Evolutionary conservation across 2,329 filamentous ascomycete species (phyloP).

Genomic region (Phoma herbarum): DNA sequence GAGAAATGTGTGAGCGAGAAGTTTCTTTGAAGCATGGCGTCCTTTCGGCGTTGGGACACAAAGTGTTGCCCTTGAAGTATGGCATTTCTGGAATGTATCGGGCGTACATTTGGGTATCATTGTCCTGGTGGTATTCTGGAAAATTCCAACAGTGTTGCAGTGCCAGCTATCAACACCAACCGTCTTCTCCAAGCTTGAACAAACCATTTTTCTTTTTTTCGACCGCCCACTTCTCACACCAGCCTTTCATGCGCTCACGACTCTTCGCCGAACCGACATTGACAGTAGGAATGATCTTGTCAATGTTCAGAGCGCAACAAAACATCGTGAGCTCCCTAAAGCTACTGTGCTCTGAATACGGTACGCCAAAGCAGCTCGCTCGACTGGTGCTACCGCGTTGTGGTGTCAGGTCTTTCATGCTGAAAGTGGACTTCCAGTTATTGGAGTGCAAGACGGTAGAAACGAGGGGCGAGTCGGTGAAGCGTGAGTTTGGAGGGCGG

Average conservation of each 20-base stretch:
- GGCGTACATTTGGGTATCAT: too few species aligned
- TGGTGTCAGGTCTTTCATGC: constrained; percentile 74
- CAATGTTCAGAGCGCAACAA: constrained; percentile 84
- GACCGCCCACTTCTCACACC: constrained; percentile 70
- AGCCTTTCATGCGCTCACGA: constrained; percentile 71
- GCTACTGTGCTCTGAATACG: constrained; percentile 94
- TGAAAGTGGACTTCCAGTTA: constrained; percentile 80
- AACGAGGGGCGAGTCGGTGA: constrained; percentile 70
- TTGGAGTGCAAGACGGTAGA: constrained; percentile 70
- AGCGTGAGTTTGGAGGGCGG: constrained; percentile 71
- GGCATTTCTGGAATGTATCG: too few species aligned
- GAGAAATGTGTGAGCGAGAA: too few species aligned
- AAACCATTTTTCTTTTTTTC: constrained; percentile 71
- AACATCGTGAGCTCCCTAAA: constrained; percentile 96
- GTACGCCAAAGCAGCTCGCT: constrained; percentile 89
- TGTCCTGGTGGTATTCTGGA: too few species aligned
- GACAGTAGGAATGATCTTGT: constrained; percentile 91
- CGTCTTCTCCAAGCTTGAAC: constrained; percentile 51
- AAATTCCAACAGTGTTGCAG: too few species aligned
- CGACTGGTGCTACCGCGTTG: constrained; percentile 85
- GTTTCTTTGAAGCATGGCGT: too few species aligned
- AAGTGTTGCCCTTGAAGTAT: too few species aligned
- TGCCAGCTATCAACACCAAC: constrained; percentile 24
- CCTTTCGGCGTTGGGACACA: too few species aligned
- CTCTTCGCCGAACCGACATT: constrained; percentile 75